phyloP scores from a whole-genome alignment of 2,329 filamentous ascomycete genomes.

The Chrysosporium queenslandicum region DNA sequence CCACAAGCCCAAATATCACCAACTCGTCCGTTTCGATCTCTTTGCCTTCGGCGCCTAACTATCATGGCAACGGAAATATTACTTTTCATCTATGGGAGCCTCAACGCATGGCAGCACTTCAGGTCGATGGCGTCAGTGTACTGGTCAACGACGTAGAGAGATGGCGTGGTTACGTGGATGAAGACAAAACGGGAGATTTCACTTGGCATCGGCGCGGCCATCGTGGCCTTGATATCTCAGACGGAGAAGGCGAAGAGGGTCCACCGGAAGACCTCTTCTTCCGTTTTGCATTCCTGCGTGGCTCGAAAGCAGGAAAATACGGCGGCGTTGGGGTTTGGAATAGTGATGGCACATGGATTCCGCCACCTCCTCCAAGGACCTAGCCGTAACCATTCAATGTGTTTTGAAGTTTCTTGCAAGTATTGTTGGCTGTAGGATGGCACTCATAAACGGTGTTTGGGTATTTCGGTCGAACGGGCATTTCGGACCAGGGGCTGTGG shows the following conservation, averaged over 20 bases:
- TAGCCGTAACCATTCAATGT: too few relatives aligned
- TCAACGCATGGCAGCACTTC: constrained; percentile 31
- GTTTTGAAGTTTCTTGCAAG: too few relatives aligned
- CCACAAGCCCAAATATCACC: constrained; percentile 47
- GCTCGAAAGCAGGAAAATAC: constrained; percentile 33
- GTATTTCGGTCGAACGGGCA: too few relatives aligned
- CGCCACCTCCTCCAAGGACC: constrained; percentile 16
- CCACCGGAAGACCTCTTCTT: constrained; percentile 38
- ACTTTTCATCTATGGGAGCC: constrained; percentile 37
- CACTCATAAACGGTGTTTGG: too few relatives aligned
- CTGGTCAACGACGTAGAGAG: constrained; percentile 56
- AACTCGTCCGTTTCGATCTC: constrained; percentile 35
- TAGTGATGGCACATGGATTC: constrained; percentile 17
- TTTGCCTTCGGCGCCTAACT: constrained; percentile 27
- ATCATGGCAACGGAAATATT: constrained; percentile 36
- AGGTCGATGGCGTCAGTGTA: constrained; percentile 49
- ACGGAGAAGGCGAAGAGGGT: constrained; percentile 19
- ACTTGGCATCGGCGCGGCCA: constrained; percentile 41
- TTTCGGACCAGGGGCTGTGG: too few relatives aligned
- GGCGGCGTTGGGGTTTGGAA: constrained; percentile 33
- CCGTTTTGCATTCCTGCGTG: constrained; percentile 39
- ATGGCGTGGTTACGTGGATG: constrained; percentile 48
- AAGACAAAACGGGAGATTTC: constrained; percentile 39
- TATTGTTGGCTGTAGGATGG: too few relatives aligned
- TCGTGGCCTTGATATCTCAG: constrained; percentile 30